Evolutionary conservation across 805 yeast genomes (phyloP).

Genomic region (Kazachstania africana): DNA sequence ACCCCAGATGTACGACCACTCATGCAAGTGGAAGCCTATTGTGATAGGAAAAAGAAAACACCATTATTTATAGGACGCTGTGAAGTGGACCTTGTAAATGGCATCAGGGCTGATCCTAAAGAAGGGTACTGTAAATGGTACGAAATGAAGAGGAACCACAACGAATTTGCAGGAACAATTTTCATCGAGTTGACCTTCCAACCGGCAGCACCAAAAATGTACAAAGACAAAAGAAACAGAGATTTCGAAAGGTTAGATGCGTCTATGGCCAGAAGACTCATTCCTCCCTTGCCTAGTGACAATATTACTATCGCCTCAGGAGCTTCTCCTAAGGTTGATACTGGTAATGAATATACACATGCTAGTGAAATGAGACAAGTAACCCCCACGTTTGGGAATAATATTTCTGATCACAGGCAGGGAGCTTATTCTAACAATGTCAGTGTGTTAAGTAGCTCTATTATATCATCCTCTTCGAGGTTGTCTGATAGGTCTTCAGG

Average conservation of each 20-base stretch:
- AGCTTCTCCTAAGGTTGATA: background rate
- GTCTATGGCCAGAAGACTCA: slow-evolving; percentile 20
- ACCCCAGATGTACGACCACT: slow-evolving; percentile 51
- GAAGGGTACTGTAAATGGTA: slow-evolving; percentile 87
- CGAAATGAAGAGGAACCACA: slow-evolving; percentile 44
- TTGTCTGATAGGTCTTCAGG: slow-evolving; percentile 1
- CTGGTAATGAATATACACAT: slow-evolving; percentile 12
- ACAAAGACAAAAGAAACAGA: slow-evolving; percentile 5
- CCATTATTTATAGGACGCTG: slow-evolving; percentile 79
- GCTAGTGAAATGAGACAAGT: slow-evolving; percentile 19
- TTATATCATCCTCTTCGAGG: slow-evolving; percentile 1
- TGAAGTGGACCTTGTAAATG: slow-evolving; percentile 65
- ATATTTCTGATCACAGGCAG: background rate
- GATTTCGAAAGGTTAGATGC: slow-evolving; percentile 14
- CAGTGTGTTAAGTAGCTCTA: too few species aligned
- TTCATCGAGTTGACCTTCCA: slow-evolving; percentile 88
- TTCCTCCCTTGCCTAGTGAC: slow-evolving; percentile 25
- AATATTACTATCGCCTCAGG: background rate
- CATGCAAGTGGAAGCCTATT: slow-evolving; percentile 52
- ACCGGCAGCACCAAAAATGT: slow-evolving; percentile 31
- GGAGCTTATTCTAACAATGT: too few species aligned
- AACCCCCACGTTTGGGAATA: slow-evolving; percentile 8
- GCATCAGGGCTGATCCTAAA: slow-evolving; percentile 49
- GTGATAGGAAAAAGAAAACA: slow-evolving; percentile 73
- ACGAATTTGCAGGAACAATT: slow-evolving; percentile 75